Evolutionary conservation across 306 rosid species (phyloP).

Genomic region (Prosopis cineraria): DNA sequence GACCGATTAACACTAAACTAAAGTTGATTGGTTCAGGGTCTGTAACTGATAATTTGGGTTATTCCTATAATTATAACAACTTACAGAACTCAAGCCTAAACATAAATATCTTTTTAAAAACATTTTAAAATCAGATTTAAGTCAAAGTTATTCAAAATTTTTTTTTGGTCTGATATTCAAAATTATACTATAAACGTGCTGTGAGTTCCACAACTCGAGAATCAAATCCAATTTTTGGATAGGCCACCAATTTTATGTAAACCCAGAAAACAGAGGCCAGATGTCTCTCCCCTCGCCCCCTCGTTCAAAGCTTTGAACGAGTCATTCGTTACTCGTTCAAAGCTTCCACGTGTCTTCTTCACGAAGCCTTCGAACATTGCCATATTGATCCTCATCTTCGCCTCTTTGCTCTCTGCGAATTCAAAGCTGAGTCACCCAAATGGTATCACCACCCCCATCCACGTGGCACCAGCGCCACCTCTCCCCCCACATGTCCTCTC

Average conservation of each 20-base stretch:
- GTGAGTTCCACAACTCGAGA: background rate
- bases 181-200: background rate
- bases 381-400: conserved; percentile 1
- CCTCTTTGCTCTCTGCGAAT: background rate
- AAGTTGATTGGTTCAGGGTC: background rate
- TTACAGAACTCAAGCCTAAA: too few relatives aligned
- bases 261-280: background rate
- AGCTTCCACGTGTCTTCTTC: conserved; percentile 37
- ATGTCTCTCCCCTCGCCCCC: background rate
- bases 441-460: conserved; percentile 23
- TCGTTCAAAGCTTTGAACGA: too few relatives aligned
- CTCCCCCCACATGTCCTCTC: conserved; percentile 55
- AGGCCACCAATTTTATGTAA: background rate
- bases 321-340: background rate
- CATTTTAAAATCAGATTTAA: background rate
- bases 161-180: too few relatives aligned
- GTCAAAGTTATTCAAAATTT: background rate
- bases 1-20: too few relatives aligned
- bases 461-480: conserved; percentile 52
- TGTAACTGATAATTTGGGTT: too few relatives aligned
- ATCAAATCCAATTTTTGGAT: background rate
- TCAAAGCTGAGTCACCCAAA: conserved; percentile 34
- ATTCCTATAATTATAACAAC: background rate
- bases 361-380: background rate
- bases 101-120: background rate